phyloP scores from a whole-genome alignment of 1,139 yeast species.

The Candida gigantensis region DNA sequence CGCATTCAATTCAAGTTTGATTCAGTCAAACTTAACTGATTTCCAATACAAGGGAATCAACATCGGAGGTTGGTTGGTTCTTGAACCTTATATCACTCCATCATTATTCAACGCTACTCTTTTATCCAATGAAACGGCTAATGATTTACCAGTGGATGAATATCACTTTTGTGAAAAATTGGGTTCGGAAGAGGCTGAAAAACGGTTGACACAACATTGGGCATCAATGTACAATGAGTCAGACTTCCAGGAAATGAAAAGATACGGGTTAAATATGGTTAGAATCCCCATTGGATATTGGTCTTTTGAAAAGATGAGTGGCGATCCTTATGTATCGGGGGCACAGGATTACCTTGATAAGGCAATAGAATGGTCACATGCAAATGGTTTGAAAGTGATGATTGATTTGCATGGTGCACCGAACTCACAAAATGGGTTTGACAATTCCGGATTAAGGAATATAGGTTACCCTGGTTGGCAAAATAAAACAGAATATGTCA shows the following conservation, averaged over 20 bases:
- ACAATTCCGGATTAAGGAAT: constrained; percentile 61
- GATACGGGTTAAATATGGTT: constrained; percentile 58
- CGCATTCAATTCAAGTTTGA: constrained; percentile 2
- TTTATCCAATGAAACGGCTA: constrained; percentile 23
- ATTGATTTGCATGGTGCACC: constrained; percentile 68
- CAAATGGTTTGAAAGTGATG: constrained; percentile 55
- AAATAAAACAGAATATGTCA: constrained; percentile 38
- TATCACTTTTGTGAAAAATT: constrained; percentile 50
- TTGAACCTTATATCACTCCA: constrained; percentile 69
- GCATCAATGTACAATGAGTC: constrained; percentile 52
- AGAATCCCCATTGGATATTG: constrained; percentile 70
- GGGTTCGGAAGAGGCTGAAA: constrained; percentile 46
- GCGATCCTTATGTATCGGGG: constrained; percentile 61
- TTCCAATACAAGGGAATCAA: constrained; percentile 51
- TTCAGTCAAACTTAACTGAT: constrained; percentile 14
- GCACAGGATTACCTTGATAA: constrained; percentile 54
- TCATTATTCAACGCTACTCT: constrained; percentile 46
- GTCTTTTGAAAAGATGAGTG: constrained; percentile 52
- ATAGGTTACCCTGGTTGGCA: constrained; percentile 53
- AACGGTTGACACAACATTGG: constrained; percentile 54
- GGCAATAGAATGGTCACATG: constrained; percentile 57
- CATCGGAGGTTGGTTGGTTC: constrained; percentile 66
- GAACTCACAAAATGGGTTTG: constrained; percentile 73
- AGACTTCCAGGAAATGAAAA: constrained; percentile 51
- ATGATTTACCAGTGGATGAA: constrained; percentile 57